A percentile compares a stretch with the other conserved stretches of the same genome.
These are phyloP conservation scores for Lecanicillium sp. DNA, from an alignment of 2,329 filamentous ascomycete species.

Conservation along the genomic window DNA sequence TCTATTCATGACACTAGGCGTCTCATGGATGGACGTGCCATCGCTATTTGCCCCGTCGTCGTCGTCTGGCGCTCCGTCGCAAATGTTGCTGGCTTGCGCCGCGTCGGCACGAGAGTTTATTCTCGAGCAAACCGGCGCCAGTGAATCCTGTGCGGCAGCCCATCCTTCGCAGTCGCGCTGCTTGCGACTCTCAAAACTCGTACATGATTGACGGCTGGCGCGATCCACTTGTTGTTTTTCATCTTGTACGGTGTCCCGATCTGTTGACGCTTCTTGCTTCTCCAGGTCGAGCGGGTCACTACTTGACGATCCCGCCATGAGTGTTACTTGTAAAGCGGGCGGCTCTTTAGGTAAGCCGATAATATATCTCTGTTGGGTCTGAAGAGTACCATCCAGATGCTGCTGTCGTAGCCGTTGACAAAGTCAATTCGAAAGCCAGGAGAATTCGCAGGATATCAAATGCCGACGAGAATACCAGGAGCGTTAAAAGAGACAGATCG, in stretches of 20 bases:
- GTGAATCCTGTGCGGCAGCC: slow-evolving; percentile 6
- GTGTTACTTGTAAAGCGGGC: no score
- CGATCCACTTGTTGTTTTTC: no score
- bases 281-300: slow-evolving; percentile 3
- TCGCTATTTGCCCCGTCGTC: slow-evolving; percentile 6
- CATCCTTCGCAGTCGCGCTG: not conserved
- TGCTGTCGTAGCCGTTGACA: no score
- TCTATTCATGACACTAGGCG: slow-evolving; percentile 21
- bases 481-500: no score
- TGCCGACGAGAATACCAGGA: no score
- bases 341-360: no score
- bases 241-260: not conserved
- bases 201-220: no score
- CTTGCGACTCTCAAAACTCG: no score
- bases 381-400: no score
- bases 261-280: not conserved
- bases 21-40: slow-evolving; percentile 1
- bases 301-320: not conserved
- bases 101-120: not conserved
- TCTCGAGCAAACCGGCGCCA: slow-evolving; percentile 3
- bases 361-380: no score
- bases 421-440: no score
- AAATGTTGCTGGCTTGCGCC: not conserved
- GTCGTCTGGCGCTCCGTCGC: slow-evolving; percentile 1
- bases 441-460: no score